Conservation (phyloP, 805 yeast species). For the Debaryomyces tyrocola region DNA sequence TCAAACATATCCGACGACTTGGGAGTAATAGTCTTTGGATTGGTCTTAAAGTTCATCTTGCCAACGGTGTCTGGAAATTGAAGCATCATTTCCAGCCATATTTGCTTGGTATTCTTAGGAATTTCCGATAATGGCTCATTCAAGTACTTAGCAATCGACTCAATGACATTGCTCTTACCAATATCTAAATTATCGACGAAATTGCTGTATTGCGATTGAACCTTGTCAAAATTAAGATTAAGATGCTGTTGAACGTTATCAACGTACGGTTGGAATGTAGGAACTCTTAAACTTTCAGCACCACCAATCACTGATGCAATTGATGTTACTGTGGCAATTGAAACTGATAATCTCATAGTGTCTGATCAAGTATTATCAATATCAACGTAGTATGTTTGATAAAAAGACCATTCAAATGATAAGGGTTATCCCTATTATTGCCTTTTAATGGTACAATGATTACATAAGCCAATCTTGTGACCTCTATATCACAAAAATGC, state of each 20-base stretch:
- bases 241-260: slow-evolving; percentile 19
- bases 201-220: slow-evolving; percentile 4
- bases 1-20: slow-evolving; percentile 33
- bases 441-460: too few relatives aligned
- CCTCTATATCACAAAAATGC: too few relatives aligned
- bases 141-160: slow-evolving; percentile 51
- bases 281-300: slow-evolving; percentile 23
- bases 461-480: too few relatives aligned
- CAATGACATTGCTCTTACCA: slow-evolving; percentile 33
- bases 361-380: background rate
- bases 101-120: slow-evolving; percentile 46
- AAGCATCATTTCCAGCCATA: slow-evolving; percentile 66
- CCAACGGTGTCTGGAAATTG: slow-evolving; percentile 58
- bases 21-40: slow-evolving; percentile 45
- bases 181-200: slow-evolving; percentile 9
- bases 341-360: slow-evolving; percentile 19
- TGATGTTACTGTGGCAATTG: slow-evolving; percentile 17
- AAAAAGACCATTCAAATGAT: background rate
- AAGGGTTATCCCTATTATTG: background rate
- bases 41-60: slow-evolving; percentile 48
- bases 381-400: background rate
- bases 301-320: slow-evolving; percentile 15
- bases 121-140: slow-evolving; percentile 51
- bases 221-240: slow-evolving; percentile 6
- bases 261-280: slow-evolving; percentile 12